Base-by-base conservation (phyloP, 345 rosid species). In the Citropsis articulata region DNA sequence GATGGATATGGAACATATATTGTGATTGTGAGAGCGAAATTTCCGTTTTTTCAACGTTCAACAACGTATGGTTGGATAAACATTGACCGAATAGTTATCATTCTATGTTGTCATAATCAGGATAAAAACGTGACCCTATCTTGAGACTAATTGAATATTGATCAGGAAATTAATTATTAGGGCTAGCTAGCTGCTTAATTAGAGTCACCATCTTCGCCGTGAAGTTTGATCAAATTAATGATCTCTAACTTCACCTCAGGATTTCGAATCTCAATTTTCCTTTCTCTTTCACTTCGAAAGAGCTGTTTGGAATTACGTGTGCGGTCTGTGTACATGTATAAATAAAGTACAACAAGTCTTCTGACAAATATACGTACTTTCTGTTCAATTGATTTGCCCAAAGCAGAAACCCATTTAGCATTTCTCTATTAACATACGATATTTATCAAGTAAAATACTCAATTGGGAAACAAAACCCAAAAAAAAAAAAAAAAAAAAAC, bases 181-280 rank as follows among this genome's bases (percentile, higher is more conserved):
- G 27, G 53, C 53, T 59, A 7, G 19, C 50, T 45, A 22, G 36
- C 21, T 16, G 40, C 42, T 65, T 59, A 59, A 1, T 38, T 56
- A 27, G 66, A 72, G 66, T 57, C 66, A n/a, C 50, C 18, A 72
- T 72, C 50, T 72, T 27, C 7, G 76, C 67, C 38, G 68, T 38
- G 67, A 73, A 73, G 45, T 73, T 73, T 69, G 59, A 40, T 71
- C n/a, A 9, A 69, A 71, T 24, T 78, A 18, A 53, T 13, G 50
- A 13, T 18, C 57, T 18, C 57, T 22, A 53, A 53, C 57, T 59
- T 69, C 53, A 18, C 48, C 30, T 76, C 25, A 30, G 18, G 62
- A 35, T 61, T 48, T 36, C 69, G 25, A 21, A 40, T 75, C 36
- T 18, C 21, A 22, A 36, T 40, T 35, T 12, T 36, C 16, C 12